Percentiles rank a stretch among this genome's conserved stretches.
Evolutionary conservation across 2,329 filamentous ascomycete genomes (phyloP).

Genomic region (Penicillium sp.): DNA sequence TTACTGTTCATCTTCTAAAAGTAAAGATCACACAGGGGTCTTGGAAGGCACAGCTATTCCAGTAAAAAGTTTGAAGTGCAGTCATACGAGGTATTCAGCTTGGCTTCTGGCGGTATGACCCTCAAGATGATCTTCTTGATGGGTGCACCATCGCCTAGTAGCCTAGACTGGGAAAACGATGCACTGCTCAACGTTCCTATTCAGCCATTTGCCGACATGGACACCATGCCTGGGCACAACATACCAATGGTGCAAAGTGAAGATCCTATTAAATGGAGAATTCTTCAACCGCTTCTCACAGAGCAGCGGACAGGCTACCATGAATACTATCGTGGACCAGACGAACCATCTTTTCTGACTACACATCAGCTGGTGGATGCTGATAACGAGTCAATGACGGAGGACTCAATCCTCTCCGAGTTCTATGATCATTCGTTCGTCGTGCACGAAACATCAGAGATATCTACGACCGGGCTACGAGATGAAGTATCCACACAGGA

Average conservation of each 20-base stretch:
- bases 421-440: slow-evolving; percentile 81
- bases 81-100: neutral
- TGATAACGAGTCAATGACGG: slow-evolving; percentile 14
- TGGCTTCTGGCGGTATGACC: slow-evolving; percentile 29
- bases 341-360: slow-evolving; percentile 36
- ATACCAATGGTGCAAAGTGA: slow-evolving; percentile 13
- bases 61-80: neutral
- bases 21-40: neutral
- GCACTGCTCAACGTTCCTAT: slow-evolving; percentile 56
- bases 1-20: neutral
- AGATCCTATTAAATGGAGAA: slow-evolving; percentile 34
- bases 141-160: slow-evolving; percentile 62
- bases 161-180: slow-evolving; percentile 59
- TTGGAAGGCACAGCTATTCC: neutral
- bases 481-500: slow-evolving; percentile 31
- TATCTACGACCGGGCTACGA: slow-evolving; percentile 29
- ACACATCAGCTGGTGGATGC: slow-evolving; percentile 34
- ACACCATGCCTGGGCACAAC: slow-evolving; percentile 12
- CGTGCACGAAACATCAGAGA: slow-evolving; percentile 61
- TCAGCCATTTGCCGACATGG: slow-evolving; percentile 33
- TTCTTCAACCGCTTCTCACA: slow-evolving; percentile 29
- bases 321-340: slow-evolving; percentile 17
- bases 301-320: slow-evolving; percentile 14
- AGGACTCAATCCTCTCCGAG: slow-evolving; percentile 55
- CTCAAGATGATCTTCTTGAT: slow-evolving; percentile 54